A percentile compares a stretch with the other conserved stretches of the same genome.
Conservation (phyloP, 2,329 filamentous ascomycete genomes). For the Cercospora zeina region DNA sequence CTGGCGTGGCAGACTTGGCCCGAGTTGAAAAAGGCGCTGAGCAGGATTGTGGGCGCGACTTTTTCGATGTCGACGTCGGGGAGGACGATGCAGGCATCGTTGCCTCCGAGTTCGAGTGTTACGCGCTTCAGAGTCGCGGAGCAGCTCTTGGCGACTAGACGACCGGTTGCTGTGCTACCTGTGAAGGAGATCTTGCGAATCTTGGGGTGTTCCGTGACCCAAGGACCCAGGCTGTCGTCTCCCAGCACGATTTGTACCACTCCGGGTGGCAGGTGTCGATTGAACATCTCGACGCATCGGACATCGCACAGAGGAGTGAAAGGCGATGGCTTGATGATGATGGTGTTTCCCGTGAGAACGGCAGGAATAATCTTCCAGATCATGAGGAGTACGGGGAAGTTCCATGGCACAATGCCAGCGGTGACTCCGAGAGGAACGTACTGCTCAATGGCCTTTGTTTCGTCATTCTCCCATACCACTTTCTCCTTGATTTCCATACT, state of each 20-base stretch:
- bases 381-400: slow-evolving; percentile 55
- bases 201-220: slow-evolving; percentile 65
- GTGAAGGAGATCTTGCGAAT: slow-evolving; percentile 85
- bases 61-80: slow-evolving; percentile 80
- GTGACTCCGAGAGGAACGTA: slow-evolving; percentile 28
- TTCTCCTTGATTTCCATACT: slow-evolving; percentile 27
- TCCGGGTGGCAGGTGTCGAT: slow-evolving; percentile 69
- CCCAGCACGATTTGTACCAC: slow-evolving; percentile 90
- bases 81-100: slow-evolving; percentile 86
- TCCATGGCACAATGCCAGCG: slow-evolving; percentile 43
- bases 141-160: slow-evolving; percentile 79
- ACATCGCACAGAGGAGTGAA: slow-evolving; percentile 65
- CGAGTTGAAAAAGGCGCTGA: slow-evolving; percentile 90
- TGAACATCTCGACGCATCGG: slow-evolving; percentile 79
- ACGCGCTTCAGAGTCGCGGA: slow-evolving; percentile 55
- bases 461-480: slow-evolving; percentile 26
- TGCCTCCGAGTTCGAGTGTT: slow-evolving; percentile 85
- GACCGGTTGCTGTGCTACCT: slow-evolving; percentile 80
- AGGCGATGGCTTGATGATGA: slow-evolving; percentile 89
- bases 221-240: slow-evolving; percentile 58
- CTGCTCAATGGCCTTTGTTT: slow-evolving; percentile 26
- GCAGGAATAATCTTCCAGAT: slow-evolving; percentile 72
- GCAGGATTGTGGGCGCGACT: slow-evolving; percentile 88
- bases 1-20: slow-evolving; percentile 95
- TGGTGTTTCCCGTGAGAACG: slow-evolving; percentile 79